Evolutionary conservation across 345 rosid genomes (phyloP).

Genomic region (Bruguiera parviflora): DNA sequence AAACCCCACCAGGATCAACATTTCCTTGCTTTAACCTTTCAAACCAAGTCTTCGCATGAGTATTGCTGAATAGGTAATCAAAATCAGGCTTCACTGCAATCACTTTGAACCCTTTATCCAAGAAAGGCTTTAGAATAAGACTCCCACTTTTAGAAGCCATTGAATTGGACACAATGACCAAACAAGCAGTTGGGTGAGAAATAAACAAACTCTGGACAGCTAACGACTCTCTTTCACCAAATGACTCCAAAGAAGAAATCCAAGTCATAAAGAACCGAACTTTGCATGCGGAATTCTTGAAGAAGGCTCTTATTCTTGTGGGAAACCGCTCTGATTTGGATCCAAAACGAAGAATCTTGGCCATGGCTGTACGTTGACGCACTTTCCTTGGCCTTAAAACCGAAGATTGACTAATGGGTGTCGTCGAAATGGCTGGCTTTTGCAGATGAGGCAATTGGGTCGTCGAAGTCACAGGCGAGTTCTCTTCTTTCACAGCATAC

Average conservation of each 20-base stretch:
- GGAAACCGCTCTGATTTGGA: constrained; percentile 41
- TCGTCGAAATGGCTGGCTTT: constrained; percentile 17
- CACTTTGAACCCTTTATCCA: constrained; percentile 45
- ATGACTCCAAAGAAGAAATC: constrained; percentile 65
- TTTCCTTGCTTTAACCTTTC: constrained; percentile 44
- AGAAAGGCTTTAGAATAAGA: constrained; percentile 43
- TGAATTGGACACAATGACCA: constrained; percentile 68
- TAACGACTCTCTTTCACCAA: constrained; percentile 58
- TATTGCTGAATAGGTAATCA: constrained; percentile 52
- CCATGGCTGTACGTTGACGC: background rate
- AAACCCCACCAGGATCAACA: constrained; percentile 66
- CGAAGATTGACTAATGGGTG: constrained; percentile 18
- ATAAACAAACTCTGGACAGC: constrained; percentile 63
- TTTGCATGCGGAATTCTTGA: constrained; percentile 51
- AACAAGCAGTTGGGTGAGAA: constrained; percentile 59
- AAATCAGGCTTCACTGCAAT: constrained; percentile 63
- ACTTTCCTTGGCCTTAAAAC: constrained; percentile 20
- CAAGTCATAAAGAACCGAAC: constrained; percentile 85
- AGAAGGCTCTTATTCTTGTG: constrained; percentile 39
- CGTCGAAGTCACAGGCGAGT: constrained; percentile 29
- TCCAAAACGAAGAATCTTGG: constrained; percentile 21
- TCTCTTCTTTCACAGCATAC: constrained; percentile 52
- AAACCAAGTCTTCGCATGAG: constrained; percentile 70
- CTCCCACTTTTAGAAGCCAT: constrained; percentile 57
- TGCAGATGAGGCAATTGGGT: constrained; percentile 34